Conservation (phyloP, 306 rosid genomes). For the Trifolium subterraneum region DNA sequence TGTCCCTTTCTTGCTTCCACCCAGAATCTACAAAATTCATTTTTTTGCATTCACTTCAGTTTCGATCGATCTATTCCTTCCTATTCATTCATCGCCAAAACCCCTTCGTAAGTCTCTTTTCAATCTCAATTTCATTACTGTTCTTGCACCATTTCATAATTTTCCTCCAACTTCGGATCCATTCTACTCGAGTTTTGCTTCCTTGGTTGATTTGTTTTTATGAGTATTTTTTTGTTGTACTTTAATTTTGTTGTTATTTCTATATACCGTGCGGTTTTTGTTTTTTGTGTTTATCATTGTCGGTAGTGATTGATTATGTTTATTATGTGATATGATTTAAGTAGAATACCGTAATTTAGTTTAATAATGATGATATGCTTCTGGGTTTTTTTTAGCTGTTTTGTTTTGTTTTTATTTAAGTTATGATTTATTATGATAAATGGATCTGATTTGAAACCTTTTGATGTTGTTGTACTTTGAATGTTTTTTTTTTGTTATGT, state of each 20-base stretch:
- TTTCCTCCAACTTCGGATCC: too few relatives aligned
- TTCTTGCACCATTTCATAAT: too few relatives aligned
- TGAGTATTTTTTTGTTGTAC: too few relatives aligned
- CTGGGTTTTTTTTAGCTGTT: slow-evolving; percentile 10
- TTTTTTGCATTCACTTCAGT: background rate
- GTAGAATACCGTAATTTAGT: background rate
- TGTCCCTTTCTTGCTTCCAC: background rate
- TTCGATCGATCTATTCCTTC: background rate
- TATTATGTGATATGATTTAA: background rate
- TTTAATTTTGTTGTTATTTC: too few relatives aligned
- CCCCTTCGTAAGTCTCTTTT: too few relatives aligned
- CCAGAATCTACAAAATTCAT: background rate
- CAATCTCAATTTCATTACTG: too few relatives aligned
- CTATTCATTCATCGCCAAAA: too few relatives aligned
- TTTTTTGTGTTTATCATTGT: too few relatives aligned
- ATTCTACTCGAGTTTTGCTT: too few relatives aligned
- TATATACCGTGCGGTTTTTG: too few relatives aligned
- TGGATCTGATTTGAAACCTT: slow-evolving; percentile 39
- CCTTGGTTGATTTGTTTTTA: too few relatives aligned
- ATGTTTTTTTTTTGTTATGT: background rate
- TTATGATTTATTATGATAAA: background rate
- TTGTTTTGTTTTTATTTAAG: background rate
- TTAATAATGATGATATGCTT: slow-evolving; percentile 1
- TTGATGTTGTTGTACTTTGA: slow-evolving; percentile 10
- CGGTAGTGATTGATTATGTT: slow-evolving; percentile 4